A percentile compares a stretch with the other conserved stretches of the same genome.
Evolutionary conservation across 2,329 filamentous ascomycete species (phyloP).

Genomic region (Elsinoe arachidis): DNA sequence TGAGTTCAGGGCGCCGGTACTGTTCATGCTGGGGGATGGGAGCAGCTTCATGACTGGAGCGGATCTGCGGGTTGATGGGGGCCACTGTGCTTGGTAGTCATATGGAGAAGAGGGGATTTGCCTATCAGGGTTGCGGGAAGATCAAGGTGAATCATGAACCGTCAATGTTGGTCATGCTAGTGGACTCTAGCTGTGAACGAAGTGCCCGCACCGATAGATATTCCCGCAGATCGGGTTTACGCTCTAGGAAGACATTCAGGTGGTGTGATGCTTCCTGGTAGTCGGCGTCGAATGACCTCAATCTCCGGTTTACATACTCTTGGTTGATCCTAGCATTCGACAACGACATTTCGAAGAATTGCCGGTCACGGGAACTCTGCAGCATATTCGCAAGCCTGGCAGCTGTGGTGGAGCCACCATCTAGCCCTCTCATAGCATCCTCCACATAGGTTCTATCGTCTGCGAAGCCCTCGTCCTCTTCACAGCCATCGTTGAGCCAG

Average conservation of each 20-base stretch:
- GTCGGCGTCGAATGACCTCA: background rate
- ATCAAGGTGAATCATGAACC: no score
- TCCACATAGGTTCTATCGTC: conserved; percentile 13
- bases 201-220: background rate
- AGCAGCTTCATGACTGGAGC: conserved; percentile 13
- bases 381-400: background rate
- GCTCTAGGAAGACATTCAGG: background rate
- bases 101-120: background rate
- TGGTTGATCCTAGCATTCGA: background rate
- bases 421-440: background rate
- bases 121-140: no score
- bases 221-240: background rate
- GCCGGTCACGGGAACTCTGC: background rate
- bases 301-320: background rate
- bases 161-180: no score
- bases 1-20: conserved; percentile 1
- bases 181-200: background rate
- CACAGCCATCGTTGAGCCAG: conserved; percentile 11
- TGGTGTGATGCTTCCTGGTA: background rate
- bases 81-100: conserved; percentile 10
- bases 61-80: conserved; percentile 12
- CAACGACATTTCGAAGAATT: conserved; percentile 1
- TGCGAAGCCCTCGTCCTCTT: conserved; percentile 10
- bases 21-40: conserved; percentile 6
- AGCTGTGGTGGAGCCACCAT: background rate